Evolutionary conservation across 176 grass and related monocot species (phyloP).

Genomic region (Puya raimondii): DNA sequence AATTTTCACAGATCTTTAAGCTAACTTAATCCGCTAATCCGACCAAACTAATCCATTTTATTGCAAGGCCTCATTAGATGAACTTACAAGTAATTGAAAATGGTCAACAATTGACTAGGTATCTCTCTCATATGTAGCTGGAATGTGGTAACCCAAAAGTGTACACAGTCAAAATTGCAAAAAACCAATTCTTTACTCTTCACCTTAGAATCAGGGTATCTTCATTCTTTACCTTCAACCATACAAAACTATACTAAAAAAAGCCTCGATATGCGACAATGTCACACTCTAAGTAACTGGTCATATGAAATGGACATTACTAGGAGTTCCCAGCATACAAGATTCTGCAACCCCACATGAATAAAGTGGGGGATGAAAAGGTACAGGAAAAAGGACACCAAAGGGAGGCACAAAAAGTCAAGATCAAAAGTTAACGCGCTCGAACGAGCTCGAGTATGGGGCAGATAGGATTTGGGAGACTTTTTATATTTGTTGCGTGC

Average conservation of each 20-base stretch:
- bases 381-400: neutral
- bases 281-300: neutral
- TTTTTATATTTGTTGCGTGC: neutral
- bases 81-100: too few relatives aligned
- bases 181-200: neutral
- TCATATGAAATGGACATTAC: neutral
- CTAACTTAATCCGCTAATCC: too few relatives aligned
- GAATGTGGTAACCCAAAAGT: too few relatives aligned
- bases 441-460: neutral
- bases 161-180: too few relatives aligned
- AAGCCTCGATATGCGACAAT: neutral
- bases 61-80: too few relatives aligned
- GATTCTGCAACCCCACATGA: neutral
- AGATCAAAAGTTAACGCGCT: neutral
- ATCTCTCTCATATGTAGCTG: neutral
- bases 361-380: neutral
- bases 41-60: too few relatives aligned
- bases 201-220: neutral
- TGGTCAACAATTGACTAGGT: neutral
- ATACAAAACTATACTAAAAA: neutral
- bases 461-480: neutral
- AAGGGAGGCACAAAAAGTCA: neutral
- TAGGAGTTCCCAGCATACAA: neutral
- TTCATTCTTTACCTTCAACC: neutral
- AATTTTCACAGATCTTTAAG: too few relatives aligned